Evolutionary conservation across 2,329 filamentous ascomycete genomes (phyloP).

Genomic region (Thermochaetoides dissita): DNA sequence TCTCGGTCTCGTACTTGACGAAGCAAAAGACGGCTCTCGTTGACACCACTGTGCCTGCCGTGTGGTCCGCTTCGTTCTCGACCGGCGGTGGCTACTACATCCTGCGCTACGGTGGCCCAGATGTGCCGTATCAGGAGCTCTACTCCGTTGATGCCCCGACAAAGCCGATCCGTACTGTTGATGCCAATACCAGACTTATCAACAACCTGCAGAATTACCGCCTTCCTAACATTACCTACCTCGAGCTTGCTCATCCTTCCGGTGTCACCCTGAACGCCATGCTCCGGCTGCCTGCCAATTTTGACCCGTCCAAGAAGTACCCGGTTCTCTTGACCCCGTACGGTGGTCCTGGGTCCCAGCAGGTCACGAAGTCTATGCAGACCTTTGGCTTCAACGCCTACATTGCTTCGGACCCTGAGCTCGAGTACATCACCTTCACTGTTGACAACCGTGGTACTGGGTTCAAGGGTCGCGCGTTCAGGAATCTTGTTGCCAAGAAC

Average conservation of each 20-base stretch:
- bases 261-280: constrained; percentile 50
- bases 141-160: constrained; percentile 41
- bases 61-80: constrained; percentile 53
- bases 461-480: constrained; percentile 48
- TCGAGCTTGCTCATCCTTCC: constrained; percentile 46
- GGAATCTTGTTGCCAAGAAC: constrained; percentile 40
- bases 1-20: constrained; percentile 47
- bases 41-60: constrained; percentile 42
- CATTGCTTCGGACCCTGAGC: constrained; percentile 51
- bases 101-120: constrained; percentile 48
- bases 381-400: constrained; percentile 46
- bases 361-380: constrained; percentile 43
- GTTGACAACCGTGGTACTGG: constrained; percentile 57
- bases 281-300: constrained; percentile 51
- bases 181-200: constrained; percentile 44
- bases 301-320: constrained; percentile 48
- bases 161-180: constrained; percentile 42
- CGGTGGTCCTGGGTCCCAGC: constrained; percentile 51
- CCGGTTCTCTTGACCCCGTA: constrained; percentile 55
- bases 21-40: constrained; percentile 44
- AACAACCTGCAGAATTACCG: constrained; percentile 43
- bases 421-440: constrained; percentile 53
- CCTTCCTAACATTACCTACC: constrained; percentile 50
- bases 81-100: constrained; percentile 49
- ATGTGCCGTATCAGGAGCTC: constrained; percentile 56